Conservation (phyloP, 805 yeast species). For the Metschnikowia sp. region DNA sequence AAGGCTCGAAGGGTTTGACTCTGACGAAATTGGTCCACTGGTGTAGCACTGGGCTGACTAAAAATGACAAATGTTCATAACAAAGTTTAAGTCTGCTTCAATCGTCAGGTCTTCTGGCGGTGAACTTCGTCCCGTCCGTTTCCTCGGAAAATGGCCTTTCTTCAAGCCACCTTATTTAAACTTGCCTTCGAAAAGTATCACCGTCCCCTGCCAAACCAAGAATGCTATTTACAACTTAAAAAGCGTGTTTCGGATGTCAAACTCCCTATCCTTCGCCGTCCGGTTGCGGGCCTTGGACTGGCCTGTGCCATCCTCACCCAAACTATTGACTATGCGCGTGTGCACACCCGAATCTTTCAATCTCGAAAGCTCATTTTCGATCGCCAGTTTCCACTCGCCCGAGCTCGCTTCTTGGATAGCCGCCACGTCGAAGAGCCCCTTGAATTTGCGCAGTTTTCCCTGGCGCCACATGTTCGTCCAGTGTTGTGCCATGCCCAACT, state of each 20-base stretch:
- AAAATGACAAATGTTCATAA: too few species aligned
- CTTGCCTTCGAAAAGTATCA: too few species aligned
- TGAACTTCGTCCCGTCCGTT: not conserved
- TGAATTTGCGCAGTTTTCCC: constrained; percentile 40
- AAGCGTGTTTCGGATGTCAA: constrained; percentile 35
- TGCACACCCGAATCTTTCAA: constrained; percentile 26
- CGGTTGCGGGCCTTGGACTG: constrained; percentile 33
- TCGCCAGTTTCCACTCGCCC: constrained; percentile 21
- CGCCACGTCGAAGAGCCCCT: constrained; percentile 34
- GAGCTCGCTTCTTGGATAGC: constrained; percentile 31
- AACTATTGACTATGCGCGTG: constrained; percentile 28
- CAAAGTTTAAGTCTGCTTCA: too few species aligned
- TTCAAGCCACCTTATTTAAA: too few species aligned
- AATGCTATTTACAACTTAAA: constrained; percentile 27
- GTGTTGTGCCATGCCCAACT: constrained; percentile 58
- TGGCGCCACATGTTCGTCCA: constrained; percentile 62
- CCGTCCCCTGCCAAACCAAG: too few species aligned
- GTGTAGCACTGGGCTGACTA: too few species aligned
- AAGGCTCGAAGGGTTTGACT: too few species aligned
- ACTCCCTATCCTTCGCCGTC: constrained; percentile 44
- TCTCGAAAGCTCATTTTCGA: constrained; percentile 29
- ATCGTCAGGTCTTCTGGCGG: not conserved
- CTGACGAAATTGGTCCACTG: too few species aligned
- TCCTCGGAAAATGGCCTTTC: not conserved
- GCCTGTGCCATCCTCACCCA: constrained; percentile 41